phyloP scores from a whole-genome alignment of 2,329 filamentous ascomycete species.

The Juglanconis sp. region DNA sequence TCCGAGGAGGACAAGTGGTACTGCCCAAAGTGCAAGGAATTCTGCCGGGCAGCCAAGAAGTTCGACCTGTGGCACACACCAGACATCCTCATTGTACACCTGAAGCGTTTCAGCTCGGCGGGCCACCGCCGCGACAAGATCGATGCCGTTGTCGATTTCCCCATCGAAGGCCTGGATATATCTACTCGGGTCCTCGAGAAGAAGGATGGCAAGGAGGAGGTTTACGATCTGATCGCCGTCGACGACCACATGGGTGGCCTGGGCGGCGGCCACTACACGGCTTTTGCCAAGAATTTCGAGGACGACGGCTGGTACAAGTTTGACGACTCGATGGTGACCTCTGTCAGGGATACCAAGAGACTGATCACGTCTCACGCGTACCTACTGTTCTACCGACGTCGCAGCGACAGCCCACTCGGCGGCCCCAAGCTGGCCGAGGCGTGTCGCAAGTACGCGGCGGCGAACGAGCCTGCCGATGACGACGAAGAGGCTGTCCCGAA shows the following conservation, averaged over 20 bases:
- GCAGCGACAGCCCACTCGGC: slow-evolving; percentile 73
- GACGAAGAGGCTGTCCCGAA: slow-evolving; percentile 13
- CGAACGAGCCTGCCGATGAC: slow-evolving; percentile 1
- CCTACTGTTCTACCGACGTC: slow-evolving; percentile 90
- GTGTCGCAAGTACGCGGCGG: slow-evolving; percentile 35
- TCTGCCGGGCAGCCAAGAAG: slow-evolving; percentile 89
- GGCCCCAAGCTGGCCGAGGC: slow-evolving; percentile 72
- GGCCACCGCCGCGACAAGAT: slow-evolving; percentile 85
- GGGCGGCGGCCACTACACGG: slow-evolving; percentile 94
- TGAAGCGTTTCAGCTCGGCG: slow-evolving; percentile 91
- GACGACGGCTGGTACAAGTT: slow-evolving; percentile 93
- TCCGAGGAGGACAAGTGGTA: slow-evolving; percentile 98
- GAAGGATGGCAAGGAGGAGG: slow-evolving; percentile 74
- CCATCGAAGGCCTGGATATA: slow-evolving; percentile 81
- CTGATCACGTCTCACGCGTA: slow-evolving; percentile 80
- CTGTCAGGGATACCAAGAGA: slow-evolving; percentile 54
- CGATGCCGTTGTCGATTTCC: slow-evolving; percentile 87
- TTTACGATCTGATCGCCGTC: slow-evolving; percentile 92
- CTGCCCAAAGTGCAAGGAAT: slow-evolving; percentile 92
- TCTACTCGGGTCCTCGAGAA: slow-evolving; percentile 74
- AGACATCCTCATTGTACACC: slow-evolving; percentile 89
- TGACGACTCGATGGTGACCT: slow-evolving; percentile 77
- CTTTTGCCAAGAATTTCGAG: slow-evolving; percentile 87
- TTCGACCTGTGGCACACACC: slow-evolving; percentile 96
- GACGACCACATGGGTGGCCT: slow-evolving; percentile 95